Percentiles rank a stretch among this genome's conserved stretches.
Evolutionary conservation across 768 basidiomycete genomes (phyloP).

Genomic region (Pulveroboletus sp.): DNA sequence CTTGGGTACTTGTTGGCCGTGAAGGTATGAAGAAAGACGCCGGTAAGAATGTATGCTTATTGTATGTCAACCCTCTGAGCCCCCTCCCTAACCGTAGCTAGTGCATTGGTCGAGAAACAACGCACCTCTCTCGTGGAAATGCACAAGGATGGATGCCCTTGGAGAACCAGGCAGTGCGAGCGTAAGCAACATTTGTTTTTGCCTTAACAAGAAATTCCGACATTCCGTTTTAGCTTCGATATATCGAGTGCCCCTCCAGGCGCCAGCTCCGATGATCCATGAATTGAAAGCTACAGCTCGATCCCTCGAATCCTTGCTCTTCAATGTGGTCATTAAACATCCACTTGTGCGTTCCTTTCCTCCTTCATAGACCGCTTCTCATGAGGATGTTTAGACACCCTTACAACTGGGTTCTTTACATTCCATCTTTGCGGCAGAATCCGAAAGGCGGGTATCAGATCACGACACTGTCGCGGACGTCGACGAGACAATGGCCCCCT

Average conservation of each 20-base stretch:
- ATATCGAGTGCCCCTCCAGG: conserved; percentile 69
- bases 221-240: conserved; percentile 47
- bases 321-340: conserved; percentile 59
- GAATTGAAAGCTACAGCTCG: conserved; percentile 56
- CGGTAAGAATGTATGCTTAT: conserved; percentile 50
- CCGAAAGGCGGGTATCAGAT: conserved; percentile 30
- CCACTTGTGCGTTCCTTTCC: conserved; percentile 53
- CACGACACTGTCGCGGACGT: conserved; percentile 14
- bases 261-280: conserved; percentile 58
- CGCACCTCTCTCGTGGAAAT: conserved; percentile 56
- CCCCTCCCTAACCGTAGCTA: conserved; percentile 45
- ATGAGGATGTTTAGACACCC: conserved; percentile 42
- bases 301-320: conserved; percentile 48
- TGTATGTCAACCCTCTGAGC: conserved; percentile 12
- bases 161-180: conserved; percentile 79
- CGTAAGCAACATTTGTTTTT: conserved; percentile 39
- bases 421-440: conserved; percentile 38
- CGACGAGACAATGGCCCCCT: conserved; percentile 22
- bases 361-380: conserved; percentile 4
- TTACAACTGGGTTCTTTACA: conserved; percentile 53
- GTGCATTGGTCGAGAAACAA: conserved; percentile 71
- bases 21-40: conserved; percentile 74
- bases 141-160: conserved; percentile 82
- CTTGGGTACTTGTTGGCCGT: conserved; percentile 69
- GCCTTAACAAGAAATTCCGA: background rate